Evolutionary conservation across 305 asterid genomes (phyloP), one percentile per base, ranked within the genome.

Genomic region (Fraxinus floribunda): DNA sequence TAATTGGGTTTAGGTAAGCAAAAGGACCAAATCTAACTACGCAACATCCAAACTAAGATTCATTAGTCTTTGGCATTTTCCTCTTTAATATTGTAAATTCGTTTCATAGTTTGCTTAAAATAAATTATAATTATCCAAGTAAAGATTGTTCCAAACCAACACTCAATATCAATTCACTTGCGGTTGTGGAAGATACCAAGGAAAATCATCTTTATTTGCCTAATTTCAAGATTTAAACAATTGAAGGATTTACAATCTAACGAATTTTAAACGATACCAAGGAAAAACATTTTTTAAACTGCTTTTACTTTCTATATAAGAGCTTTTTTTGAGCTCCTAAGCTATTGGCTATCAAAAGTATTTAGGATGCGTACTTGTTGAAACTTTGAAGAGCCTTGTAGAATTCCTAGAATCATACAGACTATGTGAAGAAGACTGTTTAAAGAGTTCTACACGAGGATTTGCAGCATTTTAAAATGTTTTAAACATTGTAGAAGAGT

Each of bases 11-110:
- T 84, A 78, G 88, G 89, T 86, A 52, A 78, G 80, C 75, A 71
- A 78, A 79, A 81, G 68, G 1, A 87, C 89, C 92, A 86, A 86
- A 85, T 82, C 83, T 84, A 87, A 87, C 87, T 52, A 85, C 84
- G 60, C 84, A 39, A 52, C 73, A 81, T 80, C 86, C 78, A 64
- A 84, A 62, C 79, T 80, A 76, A 74, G 73, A 79, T 8, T 49
- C 11, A 16, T 52, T 0, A 44, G 71, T 41, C 18, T 72, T 1
- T 16, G 30, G 70, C 0, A 0, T 8, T 78, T 52, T 39, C 34
- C n/a, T 5, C 18, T 26, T 70, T 15, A 70, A 30, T 15, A 30
- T 30, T 70, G 41, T 70, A 15, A 29, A 4, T 70, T 70, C 4
- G 39, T 70, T 30, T 22, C 60, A 36, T 62, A 11, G 57, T n/a